A percentile compares a stretch with the other conserved stretches of the same genome.
These are phyloP conservation scores for Aspergillus versicolor DNA, from an alignment of 2,329 filamentous ascomycete species.

Conservation along the genomic window DNA sequence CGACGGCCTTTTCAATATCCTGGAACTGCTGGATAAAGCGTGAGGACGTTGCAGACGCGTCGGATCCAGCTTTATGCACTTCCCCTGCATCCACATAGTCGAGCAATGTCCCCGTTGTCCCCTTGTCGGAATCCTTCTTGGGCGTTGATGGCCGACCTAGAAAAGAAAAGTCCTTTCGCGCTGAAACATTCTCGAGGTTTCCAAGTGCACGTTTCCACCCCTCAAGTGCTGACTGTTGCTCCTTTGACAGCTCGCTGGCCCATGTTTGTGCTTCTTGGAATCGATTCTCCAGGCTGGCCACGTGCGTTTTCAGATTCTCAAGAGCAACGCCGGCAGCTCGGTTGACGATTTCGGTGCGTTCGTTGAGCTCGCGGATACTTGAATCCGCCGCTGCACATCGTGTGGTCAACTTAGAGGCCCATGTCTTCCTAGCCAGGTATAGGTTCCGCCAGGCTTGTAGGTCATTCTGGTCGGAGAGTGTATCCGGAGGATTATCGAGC, in stretches of 20 bases:
- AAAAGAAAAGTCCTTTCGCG: conserved; percentile 44
- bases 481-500: conserved; percentile 70
- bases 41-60: conserved; percentile 58
- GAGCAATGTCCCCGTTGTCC: conserved; percentile 60
- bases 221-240: conserved; percentile 44
- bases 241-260: conserved; percentile 45
- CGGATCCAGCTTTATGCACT: conserved; percentile 68
- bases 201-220: conserved; percentile 42
- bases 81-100: conserved; percentile 75
- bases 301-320: conserved; percentile 62
- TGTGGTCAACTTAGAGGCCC: conserved; percentile 71
- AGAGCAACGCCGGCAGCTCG: conserved; percentile 81
- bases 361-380: conserved; percentile 56
- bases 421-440: conserved; percentile 75
- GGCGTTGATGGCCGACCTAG: conserved; percentile 41
- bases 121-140: conserved; percentile 41
- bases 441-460: conserved; percentile 85
- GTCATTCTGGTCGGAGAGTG: conserved; percentile 74
- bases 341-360: conserved; percentile 57
- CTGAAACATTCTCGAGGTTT: conserved; percentile 42
- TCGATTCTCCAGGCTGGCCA: conserved; percentile 44
- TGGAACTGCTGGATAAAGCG: conserved; percentile 61
- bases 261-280: conserved; percentile 48
- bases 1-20: conserved; percentile 61
- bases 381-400: conserved; percentile 67